Percentiles rank a stretch among this genome's conserved stretches.
Evolutionary conservation across 202 grass and related monocot genomes (phyloP).

Genomic region (Bolboschoenoplectus hybrid): DNA sequence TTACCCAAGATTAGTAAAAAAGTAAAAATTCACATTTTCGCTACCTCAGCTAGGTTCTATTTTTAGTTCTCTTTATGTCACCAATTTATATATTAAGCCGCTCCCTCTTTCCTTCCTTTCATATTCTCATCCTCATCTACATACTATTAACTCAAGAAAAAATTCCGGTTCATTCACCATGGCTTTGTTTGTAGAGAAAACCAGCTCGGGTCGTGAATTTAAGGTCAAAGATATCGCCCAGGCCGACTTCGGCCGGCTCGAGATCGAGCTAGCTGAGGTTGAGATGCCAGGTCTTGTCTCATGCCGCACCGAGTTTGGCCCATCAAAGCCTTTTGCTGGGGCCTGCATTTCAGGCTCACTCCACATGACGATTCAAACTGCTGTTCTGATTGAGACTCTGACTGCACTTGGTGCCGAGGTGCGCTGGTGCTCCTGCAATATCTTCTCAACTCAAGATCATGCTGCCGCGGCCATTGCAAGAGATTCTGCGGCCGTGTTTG

Average conservation of each 20-base stretch:
- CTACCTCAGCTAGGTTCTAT: slow-evolving; percentile 14
- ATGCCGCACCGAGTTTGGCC: slow-evolving; percentile 47
- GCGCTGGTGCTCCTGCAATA: slow-evolving; percentile 51
- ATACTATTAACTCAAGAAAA: slow-evolving; percentile 35
- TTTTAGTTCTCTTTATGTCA: slow-evolving; percentile 17
- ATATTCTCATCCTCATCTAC: slow-evolving; percentile 32
- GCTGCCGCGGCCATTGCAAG: slow-evolving; percentile 53
- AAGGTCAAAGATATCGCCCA: slow-evolving; percentile 50
- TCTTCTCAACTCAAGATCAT: slow-evolving; percentile 60
- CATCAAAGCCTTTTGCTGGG: slow-evolving; percentile 43
- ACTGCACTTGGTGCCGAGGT: slow-evolving; percentile 50
- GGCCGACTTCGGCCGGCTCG: slow-evolving; percentile 50
- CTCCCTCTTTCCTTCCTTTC: background rate
- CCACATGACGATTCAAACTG: slow-evolving; percentile 59
- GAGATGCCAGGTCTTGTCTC: slow-evolving; percentile 57
- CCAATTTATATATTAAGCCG: slow-evolving; percentile 25
- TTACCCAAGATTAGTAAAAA: slow-evolving; percentile 30
- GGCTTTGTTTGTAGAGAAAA: slow-evolving; percentile 50
- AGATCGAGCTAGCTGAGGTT: slow-evolving; percentile 52
- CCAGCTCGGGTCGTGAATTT: slow-evolving; percentile 47
- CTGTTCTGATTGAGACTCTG: slow-evolving; percentile 55
- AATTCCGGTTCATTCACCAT: slow-evolving; percentile 31
- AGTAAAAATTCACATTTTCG: slow-evolving; percentile 17
- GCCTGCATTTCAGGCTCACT: slow-evolving; percentile 51
- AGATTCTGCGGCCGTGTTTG: slow-evolving; percentile 51